Percentiles rank a stretch among this genome's conserved stretches.
These are phyloP conservation scores for Arthrobotrys entomopaga DNA, from an alignment of 2,329 filamentous ascomycete species.

Conservation along the genomic window DNA sequence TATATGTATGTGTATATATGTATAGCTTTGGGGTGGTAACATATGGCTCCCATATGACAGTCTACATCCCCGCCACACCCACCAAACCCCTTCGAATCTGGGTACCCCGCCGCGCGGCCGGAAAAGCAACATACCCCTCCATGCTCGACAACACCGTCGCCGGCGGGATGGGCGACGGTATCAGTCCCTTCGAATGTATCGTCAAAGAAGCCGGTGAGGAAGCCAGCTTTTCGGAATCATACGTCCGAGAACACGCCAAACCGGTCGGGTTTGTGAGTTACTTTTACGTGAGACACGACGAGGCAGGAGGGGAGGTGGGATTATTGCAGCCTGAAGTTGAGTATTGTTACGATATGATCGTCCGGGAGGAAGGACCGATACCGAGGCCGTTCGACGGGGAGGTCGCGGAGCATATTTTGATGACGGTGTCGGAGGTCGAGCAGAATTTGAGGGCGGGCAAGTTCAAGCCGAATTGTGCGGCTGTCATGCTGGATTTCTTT, in stretches of 20 bases:
- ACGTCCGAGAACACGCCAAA: constrained; percentile 72
- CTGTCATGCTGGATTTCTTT: constrained; percentile 84
- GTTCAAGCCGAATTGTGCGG: constrained; percentile 90
- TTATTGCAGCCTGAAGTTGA: constrained; percentile 85
- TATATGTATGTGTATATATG: too few species aligned
- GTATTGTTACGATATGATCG: constrained; percentile 88
- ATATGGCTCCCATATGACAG: constrained; percentile 72
- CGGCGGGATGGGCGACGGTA: constrained; percentile 82
- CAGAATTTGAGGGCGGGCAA: constrained; percentile 74
- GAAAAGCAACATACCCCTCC: constrained; percentile 87
- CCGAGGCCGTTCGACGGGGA: constrained; percentile 86
- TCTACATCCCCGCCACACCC: constrained; percentile 69
- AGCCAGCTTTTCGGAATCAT: constrained; percentile 76
- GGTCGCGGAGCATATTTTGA: constrained; percentile 73
- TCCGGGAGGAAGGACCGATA: constrained; percentile 68
- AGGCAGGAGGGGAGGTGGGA: constrained; percentile 77
- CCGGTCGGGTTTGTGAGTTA: constrained; percentile 81
- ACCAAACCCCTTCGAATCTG: constrained; percentile 74
- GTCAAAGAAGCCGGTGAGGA: constrained; percentile 90
- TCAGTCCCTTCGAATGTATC: constrained; percentile 81
- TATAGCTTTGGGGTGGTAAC: constrained; percentile 51
- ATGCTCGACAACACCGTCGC: constrained; percentile 97
- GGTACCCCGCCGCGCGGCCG: constrained; percentile 79
- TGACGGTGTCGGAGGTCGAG: constrained; percentile 72
- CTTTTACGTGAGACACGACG: constrained; percentile 79